phyloP scores from a whole-genome alignment of 139 green algal species.

The Edaphochlamys debaryana region DNA sequence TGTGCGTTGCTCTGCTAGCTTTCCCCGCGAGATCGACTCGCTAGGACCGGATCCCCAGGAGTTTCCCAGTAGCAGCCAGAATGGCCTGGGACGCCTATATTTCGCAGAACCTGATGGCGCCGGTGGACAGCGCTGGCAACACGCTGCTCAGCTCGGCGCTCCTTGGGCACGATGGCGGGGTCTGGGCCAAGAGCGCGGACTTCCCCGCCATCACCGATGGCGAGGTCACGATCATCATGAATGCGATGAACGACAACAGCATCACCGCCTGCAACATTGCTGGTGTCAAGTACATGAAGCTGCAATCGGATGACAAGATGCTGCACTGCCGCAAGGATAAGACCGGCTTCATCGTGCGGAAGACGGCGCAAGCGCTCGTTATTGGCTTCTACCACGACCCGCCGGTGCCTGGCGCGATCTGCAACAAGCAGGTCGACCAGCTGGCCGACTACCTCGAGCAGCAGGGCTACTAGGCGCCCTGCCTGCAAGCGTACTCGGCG shows the following conservation, averaged over 20 bases:
- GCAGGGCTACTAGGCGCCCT: constrained; percentile 59
- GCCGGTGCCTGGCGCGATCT: constrained; percentile 62
- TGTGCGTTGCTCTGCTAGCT: no score
- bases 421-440: constrained; percentile 73
- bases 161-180: constrained; percentile 71
- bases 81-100: constrained; percentile 40
- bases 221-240: constrained; percentile 53
- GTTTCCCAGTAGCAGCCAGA: no score
- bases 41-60: no score
- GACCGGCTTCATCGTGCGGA: constrained; percentile 73
- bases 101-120: constrained; percentile 53
- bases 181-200: constrained; percentile 67
- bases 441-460: constrained; percentile 79
- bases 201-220: constrained; percentile 68
- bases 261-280: background rate
- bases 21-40: no score
- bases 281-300: constrained; percentile 56
- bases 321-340: constrained; percentile 76
- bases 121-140: constrained; percentile 61
- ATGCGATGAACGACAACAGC: constrained; percentile 55
- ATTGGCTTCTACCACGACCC: constrained; percentile 76
- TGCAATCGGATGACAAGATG: constrained; percentile 45
- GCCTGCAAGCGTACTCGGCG: no score
- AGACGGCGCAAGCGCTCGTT: constrained; percentile 70
- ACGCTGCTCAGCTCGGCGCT: constrained; percentile 72